These are phyloP conservation scores for Myochromella boudieri DNA, from an alignment of 768 basidiomycete genomes.

Conservation along the genomic window DNA sequence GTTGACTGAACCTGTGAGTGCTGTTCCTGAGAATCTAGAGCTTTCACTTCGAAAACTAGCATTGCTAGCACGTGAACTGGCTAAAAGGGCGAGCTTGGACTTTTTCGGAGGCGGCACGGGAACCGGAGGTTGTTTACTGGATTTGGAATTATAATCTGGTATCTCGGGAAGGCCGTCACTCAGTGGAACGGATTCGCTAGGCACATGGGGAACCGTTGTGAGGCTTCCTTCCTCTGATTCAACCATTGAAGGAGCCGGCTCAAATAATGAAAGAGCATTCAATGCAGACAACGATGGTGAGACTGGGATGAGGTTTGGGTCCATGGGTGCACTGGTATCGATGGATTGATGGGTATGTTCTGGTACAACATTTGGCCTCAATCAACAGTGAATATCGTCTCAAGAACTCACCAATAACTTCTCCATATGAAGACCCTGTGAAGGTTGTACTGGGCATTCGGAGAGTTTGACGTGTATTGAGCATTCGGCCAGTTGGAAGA, in stretches of 20 bases:
- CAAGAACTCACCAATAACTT: slow-evolving; percentile 49
- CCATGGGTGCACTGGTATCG: slow-evolving; percentile 23
- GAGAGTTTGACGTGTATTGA: slow-evolving; percentile 36
- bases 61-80: slow-evolving; percentile 61
- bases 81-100: slow-evolving; percentile 70
- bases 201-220: slow-evolving; percentile 36
- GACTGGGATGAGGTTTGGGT: slow-evolving; percentile 60
- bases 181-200: slow-evolving; percentile 44
- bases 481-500: slow-evolving; percentile 43
- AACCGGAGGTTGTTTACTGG: slow-evolving; percentile 19
- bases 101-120: slow-evolving; percentile 36
- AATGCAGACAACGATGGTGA: slow-evolving; percentile 71
- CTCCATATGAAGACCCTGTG: slow-evolving; percentile 60
- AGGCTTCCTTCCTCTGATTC: slow-evolving; percentile 39
- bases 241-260: slow-evolving; percentile 54
- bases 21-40: slow-evolving; percentile 54
- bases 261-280: slow-evolving; percentile 56
- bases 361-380: not conserved
- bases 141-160: slow-evolving; percentile 51
- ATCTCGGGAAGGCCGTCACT: slow-evolving; percentile 56
- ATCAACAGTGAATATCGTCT: no score
- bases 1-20: slow-evolving; percentile 60
- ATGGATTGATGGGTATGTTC: slow-evolving; percentile 3
- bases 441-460: slow-evolving; percentile 40
- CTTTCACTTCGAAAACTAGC: slow-evolving; percentile 44